A percentile compares a stretch with the other conserved stretches of the same genome.
Evolutionary conservation across 805 yeast genomes (phyloP).

Genomic region (Nakazawaea laoshanensis): DNA sequence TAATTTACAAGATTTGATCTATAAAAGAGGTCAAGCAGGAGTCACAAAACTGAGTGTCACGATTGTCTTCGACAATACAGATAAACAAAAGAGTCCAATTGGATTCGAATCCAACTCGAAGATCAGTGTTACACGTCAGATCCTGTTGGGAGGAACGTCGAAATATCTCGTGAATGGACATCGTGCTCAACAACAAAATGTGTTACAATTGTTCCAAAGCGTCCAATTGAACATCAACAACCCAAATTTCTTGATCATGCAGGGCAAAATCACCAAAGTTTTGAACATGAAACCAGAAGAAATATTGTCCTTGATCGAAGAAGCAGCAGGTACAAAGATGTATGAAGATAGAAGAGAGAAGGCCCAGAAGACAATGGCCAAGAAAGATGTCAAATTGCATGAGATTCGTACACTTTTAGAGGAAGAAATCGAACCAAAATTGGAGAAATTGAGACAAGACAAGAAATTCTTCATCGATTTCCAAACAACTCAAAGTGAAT

Average conservation of each 20-base stretch:
- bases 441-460: constrained; percentile 72
- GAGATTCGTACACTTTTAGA: constrained; percentile 65
- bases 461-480: constrained; percentile 78
- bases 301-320: constrained; percentile 85
- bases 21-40: constrained; percentile 97
- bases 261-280: constrained; percentile 96
- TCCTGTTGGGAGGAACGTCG: constrained; percentile 84
- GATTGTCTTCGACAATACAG: constrained; percentile 85
- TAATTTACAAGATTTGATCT: constrained; percentile 86
- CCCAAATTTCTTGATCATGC: constrained; percentile 97
- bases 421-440: constrained; percentile 91
- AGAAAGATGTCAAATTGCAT: constrained; percentile 76
- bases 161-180: constrained; percentile 94
- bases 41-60: constrained; percentile 96
- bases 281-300: constrained; percentile 93
- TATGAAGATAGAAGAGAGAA: constrained; percentile 90
- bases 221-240: constrained; percentile 94
- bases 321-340: constrained; percentile 96
- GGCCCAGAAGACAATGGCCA: constrained; percentile 85
- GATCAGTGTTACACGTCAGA: constrained; percentile 87
- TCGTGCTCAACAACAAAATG: constrained; percentile 91
- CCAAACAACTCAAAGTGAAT: constrained; percentile 74
- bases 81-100: constrained; percentile 69
- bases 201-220: constrained; percentile 81
- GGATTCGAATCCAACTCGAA: constrained; percentile 74